Evolutionary conservation across 2,329 filamentous ascomycete genomes (phyloP).

Genomic region (Xylariales sp.): DNA sequence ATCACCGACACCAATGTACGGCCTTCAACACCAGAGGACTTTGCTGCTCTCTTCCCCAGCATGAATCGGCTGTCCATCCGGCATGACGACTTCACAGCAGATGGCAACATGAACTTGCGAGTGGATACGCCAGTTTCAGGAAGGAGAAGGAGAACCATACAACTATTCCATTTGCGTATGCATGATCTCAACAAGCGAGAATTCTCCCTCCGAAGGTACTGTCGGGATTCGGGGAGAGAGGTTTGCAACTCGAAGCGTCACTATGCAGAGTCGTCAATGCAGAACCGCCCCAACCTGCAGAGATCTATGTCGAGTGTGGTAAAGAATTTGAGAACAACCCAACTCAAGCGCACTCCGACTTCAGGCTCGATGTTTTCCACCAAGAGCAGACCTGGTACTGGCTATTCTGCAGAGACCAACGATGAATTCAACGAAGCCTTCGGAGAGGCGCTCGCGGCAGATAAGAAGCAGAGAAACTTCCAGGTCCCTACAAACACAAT

Average conservation of each 20-base stretch:
- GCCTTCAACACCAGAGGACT: conserved; percentile 76
- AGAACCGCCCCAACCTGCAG: conserved; percentile 34
- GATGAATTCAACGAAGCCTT: conserved; percentile 24
- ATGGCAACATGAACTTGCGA: conserved; percentile 95
- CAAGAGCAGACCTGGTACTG: conserved; percentile 29
- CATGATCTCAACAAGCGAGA: conserved; percentile 81
- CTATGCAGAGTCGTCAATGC: conserved; percentile 48
- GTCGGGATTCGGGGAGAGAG: conserved; percentile 86
- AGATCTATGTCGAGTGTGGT: conserved; percentile 46
- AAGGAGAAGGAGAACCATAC: conserved; percentile 62
- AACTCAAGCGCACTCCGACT: conserved; percentile 30
- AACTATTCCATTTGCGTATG: conserved; percentile 93
- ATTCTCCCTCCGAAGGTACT: conserved; percentile 88
- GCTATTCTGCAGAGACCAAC: conserved; percentile 27
- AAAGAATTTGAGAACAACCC: conserved; percentile 37
- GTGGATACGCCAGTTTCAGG: conserved; percentile 72
- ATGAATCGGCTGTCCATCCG: conserved; percentile 74
- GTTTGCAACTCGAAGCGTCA: conserved; percentile 81
- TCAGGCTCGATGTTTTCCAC: conserved; percentile 23
- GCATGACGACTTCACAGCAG: conserved; percentile 83
- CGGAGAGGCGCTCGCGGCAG: conserved; percentile 22
- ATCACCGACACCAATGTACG: conserved; percentile 62
- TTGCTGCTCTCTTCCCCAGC: conserved; percentile 82
- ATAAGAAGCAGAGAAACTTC: conserved; percentile 26
- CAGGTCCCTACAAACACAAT: conserved; percentile 67